phyloP scores from a whole-genome alignment of 1,139 yeast species.

The Taphrina betulina region DNA sequence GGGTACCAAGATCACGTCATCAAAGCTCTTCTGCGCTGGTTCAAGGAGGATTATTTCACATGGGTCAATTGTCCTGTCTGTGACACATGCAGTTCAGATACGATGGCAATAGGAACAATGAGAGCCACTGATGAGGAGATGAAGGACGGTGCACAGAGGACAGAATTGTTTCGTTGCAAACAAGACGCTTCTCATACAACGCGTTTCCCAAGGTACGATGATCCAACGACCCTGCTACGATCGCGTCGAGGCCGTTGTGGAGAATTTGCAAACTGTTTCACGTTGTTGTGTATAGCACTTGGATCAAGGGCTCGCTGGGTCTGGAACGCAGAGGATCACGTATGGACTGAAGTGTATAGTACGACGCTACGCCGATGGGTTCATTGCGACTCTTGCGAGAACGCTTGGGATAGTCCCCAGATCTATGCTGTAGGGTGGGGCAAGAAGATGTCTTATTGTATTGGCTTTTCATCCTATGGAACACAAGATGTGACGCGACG shows the following conservation, averaged over 20 bases:
- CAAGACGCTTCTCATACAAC: slow-evolving; percentile 41
- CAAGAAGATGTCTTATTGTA: slow-evolving; percentile 81
- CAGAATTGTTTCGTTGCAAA: slow-evolving; percentile 65
- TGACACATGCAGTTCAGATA: slow-evolving; percentile 52
- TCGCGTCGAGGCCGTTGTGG: slow-evolving; percentile 84
- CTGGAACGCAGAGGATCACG: slow-evolving; percentile 92
- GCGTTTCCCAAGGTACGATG: slow-evolving; percentile 74
- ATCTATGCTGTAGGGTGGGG: slow-evolving; percentile 87
- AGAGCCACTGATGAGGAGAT: slow-evolving; percentile 50
- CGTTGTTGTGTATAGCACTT: slow-evolving; percentile 65
- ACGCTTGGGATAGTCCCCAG: slow-evolving; percentile 74
- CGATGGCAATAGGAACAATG: slow-evolving; percentile 45
- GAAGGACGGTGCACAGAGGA: slow-evolving; percentile 51
- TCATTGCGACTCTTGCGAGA: slow-evolving; percentile 84
- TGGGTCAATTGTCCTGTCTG: slow-evolving; percentile 82
- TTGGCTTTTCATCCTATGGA: slow-evolving; percentile 57
- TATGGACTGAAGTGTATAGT: slow-evolving; percentile 88
- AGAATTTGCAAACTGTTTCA: slow-evolving; percentile 89
- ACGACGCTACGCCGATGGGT: slow-evolving; percentile 65
- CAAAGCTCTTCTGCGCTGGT: slow-evolving; percentile 67
- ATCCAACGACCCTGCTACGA: slow-evolving; percentile 56
- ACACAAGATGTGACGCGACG: slow-evolving; percentile 57
- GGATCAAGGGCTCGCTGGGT: slow-evolving; percentile 66
- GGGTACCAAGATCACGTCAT: slow-evolving; percentile 72
- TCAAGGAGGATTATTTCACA: slow-evolving; percentile 71